Percentiles rank a stretch among this genome's conserved stretches.
Evolutionary conservation across 139 green algal species (phyloP).

Genomic region (Tetradesmus obliquus): DNA sequence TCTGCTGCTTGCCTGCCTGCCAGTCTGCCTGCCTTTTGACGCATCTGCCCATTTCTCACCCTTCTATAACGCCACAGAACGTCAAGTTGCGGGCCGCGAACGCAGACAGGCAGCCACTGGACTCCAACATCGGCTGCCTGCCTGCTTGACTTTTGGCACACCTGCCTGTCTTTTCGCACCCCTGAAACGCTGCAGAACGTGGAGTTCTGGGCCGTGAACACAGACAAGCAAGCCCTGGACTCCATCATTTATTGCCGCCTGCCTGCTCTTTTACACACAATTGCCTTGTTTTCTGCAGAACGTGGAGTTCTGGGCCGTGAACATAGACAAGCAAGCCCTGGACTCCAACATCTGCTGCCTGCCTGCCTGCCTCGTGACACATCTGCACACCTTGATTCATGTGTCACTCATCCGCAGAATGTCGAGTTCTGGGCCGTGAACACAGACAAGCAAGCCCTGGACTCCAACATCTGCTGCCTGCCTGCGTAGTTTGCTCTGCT

Average conservation of each 20-base stretch:
- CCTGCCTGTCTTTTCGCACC: neutral
- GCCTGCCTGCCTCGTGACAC: neutral
- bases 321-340: neutral
- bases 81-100: slow-evolving; percentile 85
- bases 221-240: neutral
- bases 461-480: neutral
- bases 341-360: neutral
- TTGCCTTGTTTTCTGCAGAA: neutral
- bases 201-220: neutral
- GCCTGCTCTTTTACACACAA: too few species aligned
- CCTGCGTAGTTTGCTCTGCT: slow-evolving; percentile 70
- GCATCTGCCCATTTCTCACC: slow-evolving; percentile 33
- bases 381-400: slow-evolving; percentile 76
- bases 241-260: neutral
- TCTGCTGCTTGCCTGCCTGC: neutral
- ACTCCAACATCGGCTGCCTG: slow-evolving; percentile 72
- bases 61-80: too few species aligned
- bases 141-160: too few species aligned
- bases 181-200: neutral
- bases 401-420: neutral
- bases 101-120: slow-evolving; percentile 95
- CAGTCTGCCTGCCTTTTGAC: slow-evolving; percentile 64
- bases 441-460: neutral
- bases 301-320: slow-evolving; percentile 28
- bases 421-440: slow-evolving; percentile 61